A percentile compares a stretch with the other conserved stretches of the same genome.
Evolutionary conservation across 805 yeast species (phyloP).

Genomic region (Metschnikowia orientalis): DNA sequence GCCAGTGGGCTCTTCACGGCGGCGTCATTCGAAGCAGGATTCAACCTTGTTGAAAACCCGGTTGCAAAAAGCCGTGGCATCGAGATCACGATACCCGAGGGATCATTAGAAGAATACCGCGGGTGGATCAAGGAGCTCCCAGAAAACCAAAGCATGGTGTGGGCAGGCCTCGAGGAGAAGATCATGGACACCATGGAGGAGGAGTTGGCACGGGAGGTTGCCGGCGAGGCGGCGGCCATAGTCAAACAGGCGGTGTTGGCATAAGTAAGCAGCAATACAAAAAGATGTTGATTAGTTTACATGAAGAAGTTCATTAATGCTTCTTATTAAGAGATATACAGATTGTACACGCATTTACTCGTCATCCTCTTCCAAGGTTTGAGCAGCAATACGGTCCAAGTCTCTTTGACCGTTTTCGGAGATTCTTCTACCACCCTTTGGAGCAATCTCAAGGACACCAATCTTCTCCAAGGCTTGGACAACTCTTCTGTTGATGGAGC

Average conservation of each 20-base stretch:
- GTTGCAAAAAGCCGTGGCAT: conserved; percentile 13
- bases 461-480: conserved; percentile 97
- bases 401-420: conserved; percentile 99
- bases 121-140: conserved; percentile 56
- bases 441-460: conserved; percentile 93
- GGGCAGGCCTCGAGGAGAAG: conserved; percentile 49
- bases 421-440: conserved; percentile 99
- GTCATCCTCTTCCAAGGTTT: conserved; percentile 90
- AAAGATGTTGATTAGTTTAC: no score
- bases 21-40: conserved; percentile 38
- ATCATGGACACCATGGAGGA: conserved; percentile 34
- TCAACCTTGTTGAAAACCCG: conserved; percentile 36
- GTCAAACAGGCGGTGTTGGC: no score
- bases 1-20: conserved; percentile 36
- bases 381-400: conserved; percentile 99
- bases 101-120: conserved; percentile 30
- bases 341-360: conserved; percentile 21
- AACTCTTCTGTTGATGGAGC: conserved; percentile 98
- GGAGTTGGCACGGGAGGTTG: conserved; percentile 18
- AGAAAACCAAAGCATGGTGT: conserved; percentile 44
- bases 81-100: conserved; percentile 46
- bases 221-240: conserved; percentile 1
- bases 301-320: conserved; percentile 10
- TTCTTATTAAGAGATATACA: conserved; percentile 18
- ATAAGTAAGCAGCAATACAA: no score